Conservation (phyloP, 192 early-diverging fungal genomes). For the Rhizoclosmatium globosum region DNA sequence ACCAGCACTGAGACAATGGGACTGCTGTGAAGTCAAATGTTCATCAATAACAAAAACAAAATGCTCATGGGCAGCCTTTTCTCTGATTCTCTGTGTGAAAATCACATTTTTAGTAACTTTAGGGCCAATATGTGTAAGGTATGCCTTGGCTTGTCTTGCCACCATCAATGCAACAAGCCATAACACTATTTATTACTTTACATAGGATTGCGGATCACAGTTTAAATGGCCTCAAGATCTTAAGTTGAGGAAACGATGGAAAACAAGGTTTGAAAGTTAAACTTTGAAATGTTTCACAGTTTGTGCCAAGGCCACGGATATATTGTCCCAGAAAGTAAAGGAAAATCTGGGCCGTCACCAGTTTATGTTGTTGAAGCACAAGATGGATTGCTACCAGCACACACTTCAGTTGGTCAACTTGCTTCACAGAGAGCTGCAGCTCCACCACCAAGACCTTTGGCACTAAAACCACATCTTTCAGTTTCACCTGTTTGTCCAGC, state of each 20-base stretch:
- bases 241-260: background rate
- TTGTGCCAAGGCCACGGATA: background rate
- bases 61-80: no score
- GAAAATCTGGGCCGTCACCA: background rate
- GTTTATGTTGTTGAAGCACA: background rate
- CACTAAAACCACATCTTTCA: no score
- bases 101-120: constrained; percentile 78
- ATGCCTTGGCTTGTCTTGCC: no score
- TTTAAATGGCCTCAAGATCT: constrained; percentile 1
- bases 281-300: background rate
- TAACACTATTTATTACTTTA: no score
- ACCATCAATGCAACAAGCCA: no score
- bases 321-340: background rate
- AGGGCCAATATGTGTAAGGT: background rate
- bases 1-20: constrained; percentile 4
- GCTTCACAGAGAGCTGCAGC: no score
- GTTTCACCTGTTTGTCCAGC: no score
- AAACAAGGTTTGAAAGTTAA: no score
- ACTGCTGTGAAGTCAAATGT: constrained; percentile 48
- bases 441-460: no score
- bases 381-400: background rate
- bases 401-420: no score
- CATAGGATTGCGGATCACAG: background rate
- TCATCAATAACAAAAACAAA: no score
- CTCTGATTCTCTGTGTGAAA: no score